phyloP scores from a whole-genome alignment of 2,329 filamentous ascomycete species.

The Fusarium sacchari region DNA sequence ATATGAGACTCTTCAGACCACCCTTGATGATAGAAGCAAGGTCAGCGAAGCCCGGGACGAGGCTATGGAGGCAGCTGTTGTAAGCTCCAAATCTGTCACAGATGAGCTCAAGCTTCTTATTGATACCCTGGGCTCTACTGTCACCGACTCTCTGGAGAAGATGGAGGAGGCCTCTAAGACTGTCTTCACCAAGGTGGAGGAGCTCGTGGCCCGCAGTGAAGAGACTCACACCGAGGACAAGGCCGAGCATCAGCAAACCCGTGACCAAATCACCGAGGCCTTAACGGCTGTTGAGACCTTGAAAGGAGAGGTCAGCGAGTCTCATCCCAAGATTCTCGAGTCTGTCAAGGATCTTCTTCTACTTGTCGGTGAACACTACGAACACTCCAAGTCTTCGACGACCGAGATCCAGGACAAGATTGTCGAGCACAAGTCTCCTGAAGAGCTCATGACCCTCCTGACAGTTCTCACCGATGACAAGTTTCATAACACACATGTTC shows the following conservation, averaged over 20 bases:
- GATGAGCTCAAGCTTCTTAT: constrained; percentile 90
- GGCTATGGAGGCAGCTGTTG: constrained; percentile 77
- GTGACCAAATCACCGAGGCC: constrained; percentile 81
- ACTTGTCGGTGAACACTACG: constrained; percentile 86
- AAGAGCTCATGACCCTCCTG: constrained; percentile 65
- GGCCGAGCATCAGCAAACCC: constrained; percentile 82
- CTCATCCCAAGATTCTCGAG: constrained; percentile 88
- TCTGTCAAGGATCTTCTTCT: constrained; percentile 86
- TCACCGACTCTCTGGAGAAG: constrained; percentile 86
- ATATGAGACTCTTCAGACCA: constrained; percentile 84
- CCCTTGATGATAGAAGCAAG: constrained; percentile 78
- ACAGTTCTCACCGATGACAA: constrained; percentile 59
- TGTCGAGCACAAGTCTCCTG: constrained; percentile 68
- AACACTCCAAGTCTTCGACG: constrained; percentile 79
- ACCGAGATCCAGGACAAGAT: constrained; percentile 67
- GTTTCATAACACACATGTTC: constrained; percentile 49
- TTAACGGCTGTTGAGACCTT: constrained; percentile 78
- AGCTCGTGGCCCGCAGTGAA: constrained; percentile 79
- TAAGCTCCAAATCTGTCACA: constrained; percentile 79
- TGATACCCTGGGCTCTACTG: constrained; percentile 82
- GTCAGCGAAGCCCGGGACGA: constrained; percentile 78
- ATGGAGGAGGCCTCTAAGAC: constrained; percentile 88
- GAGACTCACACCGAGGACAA: constrained; percentile 79
- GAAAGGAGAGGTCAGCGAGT: constrained; percentile 81
- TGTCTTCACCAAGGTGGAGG: constrained; percentile 84